Evolutionary conservation across 805 yeast species (phyloP), one percentile per base, ranked within the genome.

Genomic region (Yamadazyma ubonensis): DNA sequence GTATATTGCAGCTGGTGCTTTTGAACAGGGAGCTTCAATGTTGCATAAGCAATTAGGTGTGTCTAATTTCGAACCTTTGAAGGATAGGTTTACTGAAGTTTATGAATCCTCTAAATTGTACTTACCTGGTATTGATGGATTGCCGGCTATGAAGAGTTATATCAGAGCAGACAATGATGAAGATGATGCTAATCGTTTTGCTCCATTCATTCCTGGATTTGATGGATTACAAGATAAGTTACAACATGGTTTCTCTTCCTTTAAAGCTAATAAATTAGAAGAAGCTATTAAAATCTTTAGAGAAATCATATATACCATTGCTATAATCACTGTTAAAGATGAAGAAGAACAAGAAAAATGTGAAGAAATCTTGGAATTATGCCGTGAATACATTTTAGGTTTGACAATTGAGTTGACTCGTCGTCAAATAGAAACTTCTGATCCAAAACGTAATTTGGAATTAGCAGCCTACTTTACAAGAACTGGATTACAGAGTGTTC

Each of bases 401-500:
- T 75, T 91, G 49, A 84, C 95, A 16, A 87, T 93, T 48, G 99
- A 93, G 64, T 73, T 91, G 48, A 77, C 76, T 41, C 90, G 99
- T 65, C 88, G 98, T 65, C 59, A 84, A 8, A 65, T 95, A 43
- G 86, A 84, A 22, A 72, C 81, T 8, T 75, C 75, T 21, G 81
- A 82, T 45, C 71, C 84, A 40, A 84, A 88, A 63, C 84, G 98
- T 48, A 90, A 88, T 62, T 73, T 93, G 57, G 98, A 93, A 63
- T 71, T 93, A 50, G 98, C 99, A 5, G 95, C 98, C 1, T 91
- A 91, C 65, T 95, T 93, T 71, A 88, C 99, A 10, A 81, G 78
- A 57, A 83, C 90, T 19, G 78, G 84, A 49, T 75, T 93, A 52
- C 87, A 84, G 48, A 81, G 86, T 25, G 83, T 84, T 6, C 99